A percentile compares a stretch with the other conserved stretches of the same genome.
phyloP scores from a whole-genome alignment of 2,329 filamentous ascomycete genomes.

The Aureobasidium zeae region DNA sequence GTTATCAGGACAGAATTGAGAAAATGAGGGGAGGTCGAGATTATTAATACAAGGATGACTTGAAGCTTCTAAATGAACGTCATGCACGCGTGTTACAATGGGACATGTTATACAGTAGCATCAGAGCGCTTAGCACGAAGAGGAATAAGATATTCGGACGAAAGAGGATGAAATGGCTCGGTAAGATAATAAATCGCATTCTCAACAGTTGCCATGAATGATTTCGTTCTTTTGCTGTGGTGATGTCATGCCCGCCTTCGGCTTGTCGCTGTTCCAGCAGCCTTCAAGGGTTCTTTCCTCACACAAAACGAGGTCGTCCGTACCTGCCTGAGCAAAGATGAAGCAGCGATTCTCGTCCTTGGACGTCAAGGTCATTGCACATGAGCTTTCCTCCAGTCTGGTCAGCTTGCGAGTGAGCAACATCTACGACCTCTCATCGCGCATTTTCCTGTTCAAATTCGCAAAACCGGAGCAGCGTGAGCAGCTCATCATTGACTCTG shows the following conservation, averaged over 20 bases:
- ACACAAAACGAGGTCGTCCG: not conserved
- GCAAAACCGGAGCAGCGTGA: slow-evolving; percentile 81
- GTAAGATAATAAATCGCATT: too few species aligned
- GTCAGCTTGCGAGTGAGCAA: slow-evolving; percentile 77
- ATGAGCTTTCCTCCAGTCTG: slow-evolving; percentile 74
- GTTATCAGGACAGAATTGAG: too few species aligned
- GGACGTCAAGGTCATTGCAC: slow-evolving; percentile 82
- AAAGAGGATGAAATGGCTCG: too few species aligned
- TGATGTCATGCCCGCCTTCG: slow-evolving; percentile 8
- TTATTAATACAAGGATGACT: too few species aligned
- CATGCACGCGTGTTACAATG: too few species aligned
- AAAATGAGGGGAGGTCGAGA: too few species aligned
- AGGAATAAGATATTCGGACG: too few species aligned
- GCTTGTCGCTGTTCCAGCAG: slow-evolving; percentile 4
- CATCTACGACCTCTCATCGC: slow-evolving; percentile 91
- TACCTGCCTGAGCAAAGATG: slow-evolving; percentile 38
- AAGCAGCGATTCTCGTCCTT: slow-evolving; percentile 74
- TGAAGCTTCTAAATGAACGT: too few species aligned
- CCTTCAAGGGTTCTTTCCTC: not conserved
- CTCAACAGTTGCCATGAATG: not conserved
- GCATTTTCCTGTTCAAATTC: slow-evolving; percentile 93
- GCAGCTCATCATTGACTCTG: slow-evolving; percentile 86
- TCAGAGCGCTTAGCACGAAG: too few species aligned
- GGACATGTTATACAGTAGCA: too few species aligned
- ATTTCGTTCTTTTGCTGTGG: slow-evolving; percentile 6